Evolutionary conservation across 2,329 filamentous ascomycete species (phyloP).

Genomic region (Cladosporium cucumerinum): DNA sequence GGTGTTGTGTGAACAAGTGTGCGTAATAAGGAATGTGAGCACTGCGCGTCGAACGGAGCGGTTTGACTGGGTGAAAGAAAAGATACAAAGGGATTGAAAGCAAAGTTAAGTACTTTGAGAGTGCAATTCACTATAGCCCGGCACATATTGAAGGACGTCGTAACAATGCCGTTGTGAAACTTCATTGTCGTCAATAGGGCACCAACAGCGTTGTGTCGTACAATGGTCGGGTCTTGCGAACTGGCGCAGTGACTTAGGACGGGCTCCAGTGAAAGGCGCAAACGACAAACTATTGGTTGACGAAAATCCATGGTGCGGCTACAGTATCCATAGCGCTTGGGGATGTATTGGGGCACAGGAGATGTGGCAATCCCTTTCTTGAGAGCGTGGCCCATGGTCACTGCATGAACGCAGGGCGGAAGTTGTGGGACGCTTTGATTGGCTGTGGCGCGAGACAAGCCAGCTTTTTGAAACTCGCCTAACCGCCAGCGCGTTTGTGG

Average conservation of each 20-base stretch:
- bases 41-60: slow-evolving; percentile 7
- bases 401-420: neutral
- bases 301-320: neutral
- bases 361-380: neutral
- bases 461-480: neutral
- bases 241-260: neutral
- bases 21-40: neutral
- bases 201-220: neutral
- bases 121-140: neutral
- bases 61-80: neutral
- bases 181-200: slow-evolving; percentile 8
- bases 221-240: neutral
- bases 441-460: neutral
- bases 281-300: neutral
- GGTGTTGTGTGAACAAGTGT: slow-evolving; percentile 1
- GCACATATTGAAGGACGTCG: neutral
- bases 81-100: neutral
- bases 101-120: neutral
- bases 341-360: neutral
- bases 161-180: slow-evolving; percentile 8
- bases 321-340: neutral
- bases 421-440: neutral
- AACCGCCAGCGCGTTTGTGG: neutral
- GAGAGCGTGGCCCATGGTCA: neutral
- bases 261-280: neutral